Conservation (phyloP, 2,329 filamentous ascomycete species). For the Elsinoe perseae region DNA sequence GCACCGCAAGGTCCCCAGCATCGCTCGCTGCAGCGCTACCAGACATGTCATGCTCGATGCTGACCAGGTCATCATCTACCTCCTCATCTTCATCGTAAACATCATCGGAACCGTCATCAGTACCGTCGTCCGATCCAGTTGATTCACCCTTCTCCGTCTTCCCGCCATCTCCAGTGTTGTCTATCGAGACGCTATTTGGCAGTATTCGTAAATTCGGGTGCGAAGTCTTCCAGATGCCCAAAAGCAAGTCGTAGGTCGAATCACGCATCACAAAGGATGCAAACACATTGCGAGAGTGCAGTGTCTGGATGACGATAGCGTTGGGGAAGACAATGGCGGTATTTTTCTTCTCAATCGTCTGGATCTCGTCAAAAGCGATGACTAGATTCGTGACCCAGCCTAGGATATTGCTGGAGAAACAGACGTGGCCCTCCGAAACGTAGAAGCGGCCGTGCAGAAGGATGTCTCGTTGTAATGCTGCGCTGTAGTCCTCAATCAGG, state of each 20-base stretch:
- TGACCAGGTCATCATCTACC: slow-evolving; percentile 57
- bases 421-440: slow-evolving; percentile 93
- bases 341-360: slow-evolving; percentile 92
- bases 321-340: slow-evolving; percentile 96
- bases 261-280: slow-evolving; percentile 91
- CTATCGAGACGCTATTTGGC: slow-evolving; percentile 76
- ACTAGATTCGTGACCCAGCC: slow-evolving; percentile 97
- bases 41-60: slow-evolving; percentile 47
- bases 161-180: slow-evolving; percentile 69
- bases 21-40: slow-evolving; percentile 50
- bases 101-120: slow-evolving; percentile 60
- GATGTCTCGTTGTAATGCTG: slow-evolving; percentile 90
- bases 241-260: slow-evolving; percentile 91
- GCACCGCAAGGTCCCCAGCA: slow-evolving; percentile 39
- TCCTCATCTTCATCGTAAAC: slow-evolving; percentile 75
- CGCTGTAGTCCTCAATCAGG: slow-evolving; percentile 96
- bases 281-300: slow-evolving; percentile 93
- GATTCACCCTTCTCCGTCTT: slow-evolving; percentile 82
- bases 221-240: slow-evolving; percentile 97
- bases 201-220: slow-evolving; percentile 89
- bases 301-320: slow-evolving; percentile 89
- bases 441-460: slow-evolving; percentile 89
- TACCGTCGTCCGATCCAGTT: slow-evolving; percentile 38
- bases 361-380: slow-evolving; percentile 96
- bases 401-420: slow-evolving; percentile 97